Evolutionary conservation across 495 filamentous ascomycete species (phyloP).

Genomic region (Eremomyces bilateralis): DNA sequence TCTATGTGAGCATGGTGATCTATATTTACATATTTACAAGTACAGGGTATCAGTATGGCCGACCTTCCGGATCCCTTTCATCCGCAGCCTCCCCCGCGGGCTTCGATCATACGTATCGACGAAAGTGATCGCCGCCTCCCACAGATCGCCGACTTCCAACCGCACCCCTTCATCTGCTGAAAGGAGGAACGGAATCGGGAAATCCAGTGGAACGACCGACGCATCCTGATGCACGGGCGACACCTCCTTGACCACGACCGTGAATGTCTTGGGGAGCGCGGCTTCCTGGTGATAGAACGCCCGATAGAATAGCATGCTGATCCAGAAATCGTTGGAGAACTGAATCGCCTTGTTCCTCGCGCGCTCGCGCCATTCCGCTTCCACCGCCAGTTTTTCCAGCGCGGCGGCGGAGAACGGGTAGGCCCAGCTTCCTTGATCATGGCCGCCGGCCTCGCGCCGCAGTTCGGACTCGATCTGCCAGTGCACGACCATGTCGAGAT

Average conservation of each 20-base stretch:
- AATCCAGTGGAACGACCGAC: not conserved
- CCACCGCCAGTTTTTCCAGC: slow-evolving; percentile 9
- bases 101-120: too few species aligned
- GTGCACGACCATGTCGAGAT: slow-evolving; percentile 61
- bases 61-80: too few species aligned
- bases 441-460: slow-evolving; percentile 39
- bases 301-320: slow-evolving; percentile 46
- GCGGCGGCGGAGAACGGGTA: slow-evolving; percentile 40
- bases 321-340: slow-evolving; percentile 34
- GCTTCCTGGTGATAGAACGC: slow-evolving; percentile 51
- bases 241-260: slow-evolving; percentile 22
- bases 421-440: slow-evolving; percentile 24
- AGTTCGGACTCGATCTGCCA: slow-evolving; percentile 81
- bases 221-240: not conserved
- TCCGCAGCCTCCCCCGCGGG: too few species aligned
- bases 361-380: slow-evolving; percentile 18
- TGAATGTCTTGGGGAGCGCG: slow-evolving; percentile 37
- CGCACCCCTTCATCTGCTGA: not conserved
- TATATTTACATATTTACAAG: too few species aligned
- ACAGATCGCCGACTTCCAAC: slow-evolving; percentile 10
- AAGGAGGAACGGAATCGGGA: not conserved
- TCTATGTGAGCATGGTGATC: too few species aligned
- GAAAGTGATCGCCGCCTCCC: slow-evolving; percentile 12
- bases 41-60: too few species aligned
- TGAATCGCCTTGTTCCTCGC: slow-evolving; percentile 17